These are phyloP conservation scores for Tillandsia leiboldiana DNA, from an alignment of 176 grass and related monocot genomes.

Conservation along the genomic window DNA sequence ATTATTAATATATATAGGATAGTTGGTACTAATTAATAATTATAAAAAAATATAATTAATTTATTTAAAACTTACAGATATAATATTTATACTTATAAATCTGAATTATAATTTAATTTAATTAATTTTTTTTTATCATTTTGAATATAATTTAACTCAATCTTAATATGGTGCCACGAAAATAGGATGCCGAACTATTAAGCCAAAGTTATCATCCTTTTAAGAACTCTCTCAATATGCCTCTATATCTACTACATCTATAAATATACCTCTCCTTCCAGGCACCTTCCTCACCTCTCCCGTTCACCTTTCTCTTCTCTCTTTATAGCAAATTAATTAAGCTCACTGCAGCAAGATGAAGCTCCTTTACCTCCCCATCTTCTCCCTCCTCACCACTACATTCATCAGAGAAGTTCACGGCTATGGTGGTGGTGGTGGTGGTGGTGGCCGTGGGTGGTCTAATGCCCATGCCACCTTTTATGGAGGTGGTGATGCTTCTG, in stretches of 20 bases:
- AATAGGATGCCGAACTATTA: too few relatives aligned
- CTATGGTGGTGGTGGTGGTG: not conserved
- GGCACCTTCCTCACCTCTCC: not conserved
- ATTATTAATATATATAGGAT: too few relatives aligned
- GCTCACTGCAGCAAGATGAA: not conserved
- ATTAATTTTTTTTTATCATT: too few relatives aligned
- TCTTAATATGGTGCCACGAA: too few relatives aligned
- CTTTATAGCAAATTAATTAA: not conserved
- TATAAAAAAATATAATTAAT: too few relatives aligned
- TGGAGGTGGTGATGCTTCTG: slow-evolving; percentile 22
- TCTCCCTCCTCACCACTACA: not conserved
- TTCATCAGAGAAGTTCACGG: not conserved
- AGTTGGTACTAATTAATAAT: too few relatives aligned
- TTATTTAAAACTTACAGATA: too few relatives aligned
- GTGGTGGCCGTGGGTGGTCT: not conserved
- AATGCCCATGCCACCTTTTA: slow-evolving; percentile 17
- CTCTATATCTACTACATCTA: slow-evolving; percentile 1
- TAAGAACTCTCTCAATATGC: not conserved
- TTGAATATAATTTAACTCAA: too few relatives aligned
- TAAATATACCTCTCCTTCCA: slow-evolving; percentile 13
- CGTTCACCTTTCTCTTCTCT: not conserved
- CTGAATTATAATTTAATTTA: too few relatives aligned
- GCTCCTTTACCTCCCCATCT: slow-evolving; percentile 1
- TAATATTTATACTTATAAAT: too few relatives aligned
- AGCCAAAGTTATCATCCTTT: not conserved